A percentile compares a stretch with the other conserved stretches of the same genome.
Evolutionary conservation across 805 yeast genomes (phyloP).

Genomic region (Candida silvatica): DNA sequence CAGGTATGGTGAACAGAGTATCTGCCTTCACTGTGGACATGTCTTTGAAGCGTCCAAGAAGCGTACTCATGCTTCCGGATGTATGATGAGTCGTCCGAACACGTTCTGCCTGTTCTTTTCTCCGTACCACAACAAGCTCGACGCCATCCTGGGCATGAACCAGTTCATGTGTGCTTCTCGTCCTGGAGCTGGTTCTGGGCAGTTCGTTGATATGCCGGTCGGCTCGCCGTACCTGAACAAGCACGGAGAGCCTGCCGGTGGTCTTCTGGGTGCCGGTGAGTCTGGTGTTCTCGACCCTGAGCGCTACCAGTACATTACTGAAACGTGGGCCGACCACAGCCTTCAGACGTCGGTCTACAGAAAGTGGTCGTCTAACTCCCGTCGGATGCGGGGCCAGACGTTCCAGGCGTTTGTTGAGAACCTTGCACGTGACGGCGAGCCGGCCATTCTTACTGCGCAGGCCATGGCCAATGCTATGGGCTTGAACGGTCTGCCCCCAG

Average conservation of each 20-base stretch:
- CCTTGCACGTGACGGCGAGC: conserved; percentile 12
- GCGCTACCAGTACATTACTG: conserved; percentile 49
- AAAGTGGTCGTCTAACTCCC: conserved; percentile 5
- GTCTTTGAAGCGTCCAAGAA: no score
- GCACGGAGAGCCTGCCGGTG: conserved; percentile 67
- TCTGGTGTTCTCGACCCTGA: conserved; percentile 41
- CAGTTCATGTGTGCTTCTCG: background rate
- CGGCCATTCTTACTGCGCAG: conserved; percentile 22
- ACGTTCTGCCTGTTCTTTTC: conserved; percentile 16
- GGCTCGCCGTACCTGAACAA: conserved; percentile 62
- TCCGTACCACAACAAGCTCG: conserved; percentile 16
- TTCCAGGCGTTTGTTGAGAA: conserved; percentile 4
- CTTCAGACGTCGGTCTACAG: conserved; percentile 10
- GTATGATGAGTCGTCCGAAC: conserved; percentile 14
- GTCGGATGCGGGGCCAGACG: conserved; percentile 8
- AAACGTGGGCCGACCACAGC: conserved; percentile 49
- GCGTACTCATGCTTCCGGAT: no score
- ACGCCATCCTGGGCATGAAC: conserved; percentile 4
- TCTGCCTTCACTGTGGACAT: no score
- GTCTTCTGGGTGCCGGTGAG: conserved; percentile 45
- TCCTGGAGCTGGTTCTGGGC: conserved; percentile 2
- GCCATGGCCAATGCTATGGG: conserved; percentile 18
- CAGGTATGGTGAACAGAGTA: no score
- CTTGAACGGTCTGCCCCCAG: conserved; percentile 3
- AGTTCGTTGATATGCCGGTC: conserved; percentile 22